Conservation (phyloP, 495 filamentous ascomycete species). For the Apiosordaria backusii region DNA sequence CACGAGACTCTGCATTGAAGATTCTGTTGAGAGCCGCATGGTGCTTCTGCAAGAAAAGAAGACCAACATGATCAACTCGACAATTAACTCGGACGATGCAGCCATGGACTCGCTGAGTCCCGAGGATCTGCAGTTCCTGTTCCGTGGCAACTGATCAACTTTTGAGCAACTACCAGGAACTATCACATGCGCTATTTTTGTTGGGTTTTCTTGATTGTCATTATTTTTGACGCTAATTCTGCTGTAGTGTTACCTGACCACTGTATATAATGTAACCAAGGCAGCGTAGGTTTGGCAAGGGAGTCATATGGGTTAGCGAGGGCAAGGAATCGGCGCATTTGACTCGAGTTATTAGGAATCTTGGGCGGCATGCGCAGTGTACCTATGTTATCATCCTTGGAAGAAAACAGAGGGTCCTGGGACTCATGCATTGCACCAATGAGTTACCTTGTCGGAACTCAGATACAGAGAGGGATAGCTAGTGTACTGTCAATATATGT, state of each 20-base stretch:
- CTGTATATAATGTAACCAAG: background rate
- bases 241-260: background rate
- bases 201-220: background rate
- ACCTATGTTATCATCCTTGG: background rate
- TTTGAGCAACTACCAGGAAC: background rate
- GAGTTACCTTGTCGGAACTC: background rate
- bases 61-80: constrained; percentile 90
- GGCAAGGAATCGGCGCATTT: background rate
- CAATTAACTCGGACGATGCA: constrained; percentile 83
- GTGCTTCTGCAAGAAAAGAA: constrained; percentile 97
- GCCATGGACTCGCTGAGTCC: constrained; percentile 86
- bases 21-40: constrained; percentile 92
- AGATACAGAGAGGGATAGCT: background rate
- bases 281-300: background rate
- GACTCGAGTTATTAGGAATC: background rate
- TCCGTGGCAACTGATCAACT: constrained; percentile 54
- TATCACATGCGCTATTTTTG: background rate
- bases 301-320: background rate
- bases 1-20: constrained; percentile 89
- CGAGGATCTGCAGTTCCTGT: constrained; percentile 92
- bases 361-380: background rate
- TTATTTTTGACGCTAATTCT: background rate
- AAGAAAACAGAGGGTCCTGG: background rate
- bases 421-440: background rate
- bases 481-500: background rate